Conservation (phyloP, 768 basidiomycete genomes). For the Chiua virens region DNA sequence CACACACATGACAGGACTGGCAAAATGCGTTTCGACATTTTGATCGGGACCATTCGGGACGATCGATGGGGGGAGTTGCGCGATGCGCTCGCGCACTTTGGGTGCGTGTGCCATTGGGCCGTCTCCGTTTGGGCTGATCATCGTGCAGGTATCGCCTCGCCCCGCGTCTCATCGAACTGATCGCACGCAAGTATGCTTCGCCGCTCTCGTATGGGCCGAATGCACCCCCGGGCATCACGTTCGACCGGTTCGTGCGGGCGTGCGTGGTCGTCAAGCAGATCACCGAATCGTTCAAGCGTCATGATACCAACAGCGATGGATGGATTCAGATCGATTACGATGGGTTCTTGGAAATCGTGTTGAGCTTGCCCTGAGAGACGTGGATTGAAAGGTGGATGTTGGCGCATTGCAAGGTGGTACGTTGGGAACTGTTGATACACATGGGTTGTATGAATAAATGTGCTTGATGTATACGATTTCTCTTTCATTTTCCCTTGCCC, state of each 20-base stretch:
- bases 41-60: slow-evolving; percentile 82
- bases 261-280: slow-evolving; percentile 82
- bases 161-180: slow-evolving; percentile 60
- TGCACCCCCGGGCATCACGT: slow-evolving; percentile 63
- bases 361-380: slow-evolving; percentile 41
- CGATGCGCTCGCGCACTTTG: slow-evolving; percentile 72
- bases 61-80: slow-evolving; percentile 72
- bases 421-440: too few species aligned
- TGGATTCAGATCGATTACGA: slow-evolving; percentile 56
- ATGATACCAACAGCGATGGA: slow-evolving; percentile 63
- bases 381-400: background rate
- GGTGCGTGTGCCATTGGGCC: slow-evolving; percentile 37
- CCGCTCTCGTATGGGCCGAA: slow-evolving; percentile 33
- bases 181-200: slow-evolving; percentile 76
- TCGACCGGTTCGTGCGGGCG: slow-evolving; percentile 85
- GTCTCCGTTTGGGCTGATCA: too few species aligned
- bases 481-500: background rate
- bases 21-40: slow-evolving; percentile 82
- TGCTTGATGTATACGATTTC: background rate
- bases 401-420: too few species aligned
- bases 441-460: slow-evolving; percentile 10
- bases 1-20: slow-evolving; percentile 56
- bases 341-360: slow-evolving; percentile 51
- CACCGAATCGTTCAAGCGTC: slow-evolving; percentile 63
- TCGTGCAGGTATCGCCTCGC: slow-evolving; percentile 58